These are phyloP conservation scores for Leccinum pachyderme DNA, from an alignment of 1,284 basidiomycete species.

Conservation along the genomic window DNA sequence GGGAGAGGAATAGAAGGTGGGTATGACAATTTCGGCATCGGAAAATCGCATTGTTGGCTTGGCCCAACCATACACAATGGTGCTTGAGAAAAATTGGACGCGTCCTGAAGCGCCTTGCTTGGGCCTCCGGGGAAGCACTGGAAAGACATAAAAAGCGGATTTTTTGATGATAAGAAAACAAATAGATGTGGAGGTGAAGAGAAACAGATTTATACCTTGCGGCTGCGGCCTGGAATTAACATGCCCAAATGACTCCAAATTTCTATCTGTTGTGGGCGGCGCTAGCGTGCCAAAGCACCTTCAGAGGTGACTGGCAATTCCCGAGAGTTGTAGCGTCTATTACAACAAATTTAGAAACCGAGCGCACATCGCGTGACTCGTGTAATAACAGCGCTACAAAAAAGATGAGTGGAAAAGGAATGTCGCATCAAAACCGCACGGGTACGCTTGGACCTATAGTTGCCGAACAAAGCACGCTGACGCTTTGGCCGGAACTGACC, in stretches of 20 bases:
- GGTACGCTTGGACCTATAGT: neutral
- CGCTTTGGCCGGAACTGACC: slow-evolving; percentile 2
- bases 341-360: neutral
- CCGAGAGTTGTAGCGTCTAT: neutral
- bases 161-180: neutral
- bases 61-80: too few relatives aligned
- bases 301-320: neutral
- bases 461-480: slow-evolving; percentile 3
- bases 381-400: neutral
- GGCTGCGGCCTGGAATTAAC: neutral
- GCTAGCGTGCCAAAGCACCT: slow-evolving; percentile 1
- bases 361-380: neutral
- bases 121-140: neutral
- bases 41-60: neutral
- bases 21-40: neutral
- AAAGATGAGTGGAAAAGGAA: neutral
- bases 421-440: too few relatives aligned
- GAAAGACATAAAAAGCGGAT: slow-evolving; percentile 2
- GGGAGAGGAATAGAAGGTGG: neutral
- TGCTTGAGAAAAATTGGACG: neutral
- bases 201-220: slow-evolving; percentile 1
- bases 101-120: neutral
- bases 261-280: neutral
- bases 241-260: neutral
- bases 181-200: neutral